Evolutionary conservation across 2,329 filamentous ascomycete genomes (phyloP).

Genomic region (Elsinoe necatrix): DNA sequence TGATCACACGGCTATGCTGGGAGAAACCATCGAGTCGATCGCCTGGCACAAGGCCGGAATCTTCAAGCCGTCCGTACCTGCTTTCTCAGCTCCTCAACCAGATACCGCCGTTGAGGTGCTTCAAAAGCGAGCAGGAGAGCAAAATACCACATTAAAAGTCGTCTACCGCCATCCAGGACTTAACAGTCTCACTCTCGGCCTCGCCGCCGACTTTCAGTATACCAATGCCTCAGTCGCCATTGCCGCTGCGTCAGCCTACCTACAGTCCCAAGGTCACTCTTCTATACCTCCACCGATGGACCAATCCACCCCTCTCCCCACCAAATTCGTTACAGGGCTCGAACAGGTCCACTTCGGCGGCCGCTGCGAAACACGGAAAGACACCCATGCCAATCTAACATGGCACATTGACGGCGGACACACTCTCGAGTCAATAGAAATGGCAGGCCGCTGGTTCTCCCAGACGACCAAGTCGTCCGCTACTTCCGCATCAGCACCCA

Average conservation of each 20-base stretch:
- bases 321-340: slow-evolving; percentile 55
- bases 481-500: slow-evolving; percentile 26
- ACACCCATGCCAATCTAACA: slow-evolving; percentile 45
- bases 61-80: slow-evolving; percentile 58
- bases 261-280: slow-evolving; percentile 38
- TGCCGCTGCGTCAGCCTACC: slow-evolving; percentile 51
- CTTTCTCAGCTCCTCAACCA: slow-evolving; percentile 55
- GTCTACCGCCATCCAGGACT: slow-evolving; percentile 43
- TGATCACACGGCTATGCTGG: slow-evolving; percentile 75
- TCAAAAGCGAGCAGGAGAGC: slow-evolving; percentile 46
- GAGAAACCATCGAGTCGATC: slow-evolving; percentile 69
- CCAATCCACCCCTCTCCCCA: slow-evolving; percentile 43
- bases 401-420: slow-evolving; percentile 89
- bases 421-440: slow-evolving; percentile 71
- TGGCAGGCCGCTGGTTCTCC: slow-evolving; percentile 70
- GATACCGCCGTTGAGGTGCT: slow-evolving; percentile 49
- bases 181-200: slow-evolving; percentile 45
- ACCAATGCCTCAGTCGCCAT: slow-evolving; percentile 54
- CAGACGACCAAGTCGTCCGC: slow-evolving; percentile 25
- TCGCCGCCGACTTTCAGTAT: slow-evolving; percentile 56
- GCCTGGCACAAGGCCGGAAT: slow-evolving; percentile 91
- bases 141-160: slow-evolving; percentile 40
- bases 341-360: slow-evolving; percentile 61
- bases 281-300: slow-evolving; percentile 35
- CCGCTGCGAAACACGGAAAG: slow-evolving; percentile 61